phyloP scores from a whole-genome alignment of 495 filamentous ascomycete species.

The Aspergillus olivimuriae region DNA sequence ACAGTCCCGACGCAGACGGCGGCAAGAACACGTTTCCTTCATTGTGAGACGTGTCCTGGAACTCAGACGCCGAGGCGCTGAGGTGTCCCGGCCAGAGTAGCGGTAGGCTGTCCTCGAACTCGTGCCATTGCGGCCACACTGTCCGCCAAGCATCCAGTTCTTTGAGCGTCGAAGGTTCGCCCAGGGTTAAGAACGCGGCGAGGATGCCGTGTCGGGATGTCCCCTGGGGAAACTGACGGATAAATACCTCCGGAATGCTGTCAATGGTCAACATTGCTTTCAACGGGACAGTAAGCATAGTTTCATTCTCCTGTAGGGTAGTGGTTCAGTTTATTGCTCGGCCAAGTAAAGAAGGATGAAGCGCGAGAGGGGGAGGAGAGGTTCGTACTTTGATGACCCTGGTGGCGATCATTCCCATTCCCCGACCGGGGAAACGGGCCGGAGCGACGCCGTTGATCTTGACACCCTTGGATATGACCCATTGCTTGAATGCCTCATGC shows the following conservation, averaged over 20 bases:
- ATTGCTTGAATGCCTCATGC: slow-evolving; percentile 43
- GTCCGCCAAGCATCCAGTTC: slow-evolving; percentile 49
- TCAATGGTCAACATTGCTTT: slow-evolving; percentile 54
- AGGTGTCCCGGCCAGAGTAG: slow-evolving; percentile 49
- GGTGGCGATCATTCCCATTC: slow-evolving; percentile 63
- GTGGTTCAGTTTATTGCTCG: not conserved
- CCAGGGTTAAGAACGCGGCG: slow-evolving; percentile 55
- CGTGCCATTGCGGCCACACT: slow-evolving; percentile 50
- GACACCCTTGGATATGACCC: slow-evolving; percentile 50
- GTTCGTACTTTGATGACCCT: slow-evolving; percentile 52
- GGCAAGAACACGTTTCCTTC: too few relatives aligned
- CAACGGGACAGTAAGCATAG: slow-evolving; percentile 55
- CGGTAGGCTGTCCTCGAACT: slow-evolving; percentile 55
- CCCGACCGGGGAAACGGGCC: slow-evolving; percentile 50
- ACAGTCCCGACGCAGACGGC: slow-evolving; percentile 25
- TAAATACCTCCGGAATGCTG: slow-evolving; percentile 41
- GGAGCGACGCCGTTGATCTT: slow-evolving; percentile 51
- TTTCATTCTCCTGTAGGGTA: slow-evolving; percentile 13
- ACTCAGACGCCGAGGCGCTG: slow-evolving; percentile 14
- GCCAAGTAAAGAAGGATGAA: not conserved
- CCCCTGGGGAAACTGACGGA: slow-evolving; percentile 34
- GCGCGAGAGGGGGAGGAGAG: slow-evolving; percentile 2
- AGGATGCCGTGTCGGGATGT: slow-evolving; percentile 59
- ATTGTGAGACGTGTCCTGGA: too few relatives aligned
- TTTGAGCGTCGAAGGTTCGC: slow-evolving; percentile 11